Evolutionary conservation across 2,329 filamentous ascomycete genomes (phyloP).

Genomic region (Aurifilum marmelostoma): DNA sequence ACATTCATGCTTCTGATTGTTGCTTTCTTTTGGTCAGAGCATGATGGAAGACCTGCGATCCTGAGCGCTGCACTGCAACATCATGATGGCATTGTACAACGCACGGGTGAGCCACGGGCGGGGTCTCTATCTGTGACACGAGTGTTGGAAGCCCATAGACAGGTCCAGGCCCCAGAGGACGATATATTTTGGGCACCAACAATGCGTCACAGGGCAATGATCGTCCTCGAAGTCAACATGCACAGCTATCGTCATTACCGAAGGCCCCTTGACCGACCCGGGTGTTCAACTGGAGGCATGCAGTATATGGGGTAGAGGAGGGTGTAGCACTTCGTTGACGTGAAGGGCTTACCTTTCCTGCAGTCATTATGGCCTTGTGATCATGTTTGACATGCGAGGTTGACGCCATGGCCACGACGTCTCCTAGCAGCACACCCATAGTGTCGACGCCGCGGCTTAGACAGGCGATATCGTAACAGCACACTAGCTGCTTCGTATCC

Average conservation of each 20-base stretch:
- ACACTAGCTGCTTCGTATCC: slow-evolving; percentile 12
- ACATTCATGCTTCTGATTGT: not conserved
- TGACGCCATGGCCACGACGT: not conserved
- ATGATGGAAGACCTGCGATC: not conserved
- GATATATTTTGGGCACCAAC: not conserved
- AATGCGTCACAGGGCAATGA: not conserved
- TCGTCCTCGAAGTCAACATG: not conserved
- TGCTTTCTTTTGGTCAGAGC: not conserved
- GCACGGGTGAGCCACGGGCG: not conserved
- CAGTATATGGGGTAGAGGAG: not conserved
- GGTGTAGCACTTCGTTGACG: not conserved
- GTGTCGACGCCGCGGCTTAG: not conserved
- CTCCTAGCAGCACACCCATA: not conserved
- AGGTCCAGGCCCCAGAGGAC: not conserved
- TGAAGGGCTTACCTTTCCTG: not conserved
- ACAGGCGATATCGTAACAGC: not conserved
- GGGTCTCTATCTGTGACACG: not conserved
- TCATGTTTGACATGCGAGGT: not conserved
- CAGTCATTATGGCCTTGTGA: not conserved
- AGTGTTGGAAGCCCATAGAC: not conserved
- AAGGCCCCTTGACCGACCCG: not conserved
- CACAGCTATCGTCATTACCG: not conserved
- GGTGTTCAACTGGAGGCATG: not conserved
- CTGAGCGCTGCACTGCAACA: not conserved
- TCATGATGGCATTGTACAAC: not conserved